Percentiles rank a stretch among this genome's conserved stretches.
Conservation (phyloP, 75 land plant genomes). For the Picea sitchensis region DNA sequence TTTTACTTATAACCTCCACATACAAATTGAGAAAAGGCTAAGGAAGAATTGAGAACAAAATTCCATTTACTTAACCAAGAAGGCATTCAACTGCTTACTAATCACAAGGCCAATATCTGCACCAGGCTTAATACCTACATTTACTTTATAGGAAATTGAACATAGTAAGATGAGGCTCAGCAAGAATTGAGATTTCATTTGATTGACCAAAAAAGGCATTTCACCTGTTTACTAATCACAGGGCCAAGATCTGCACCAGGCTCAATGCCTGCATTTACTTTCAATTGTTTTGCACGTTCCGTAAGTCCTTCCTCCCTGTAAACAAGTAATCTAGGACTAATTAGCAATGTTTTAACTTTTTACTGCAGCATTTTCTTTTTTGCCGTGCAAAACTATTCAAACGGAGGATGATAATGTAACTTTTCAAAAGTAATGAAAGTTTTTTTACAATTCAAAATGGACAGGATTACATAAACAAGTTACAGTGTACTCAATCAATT, state of each 20-base stretch:
- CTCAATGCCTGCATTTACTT: slow-evolving; percentile 82
- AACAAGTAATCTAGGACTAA: neutral
- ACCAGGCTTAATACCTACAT: slow-evolving; percentile 23
- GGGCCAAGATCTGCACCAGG: slow-evolving; percentile 89
- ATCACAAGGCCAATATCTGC: slow-evolving; percentile 43
- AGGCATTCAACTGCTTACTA: slow-evolving; percentile 22
- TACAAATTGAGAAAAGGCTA: too few relatives aligned
- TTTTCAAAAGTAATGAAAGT: neutral
- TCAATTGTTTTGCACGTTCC: slow-evolving; percentile 62
- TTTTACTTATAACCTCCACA: neutral
- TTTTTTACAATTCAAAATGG: neutral
- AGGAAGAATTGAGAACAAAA: too few relatives aligned
- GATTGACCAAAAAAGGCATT: slow-evolving; percentile 1
- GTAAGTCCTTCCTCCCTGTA: slow-evolving; percentile 63
- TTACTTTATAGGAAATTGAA: slow-evolving; percentile 12
- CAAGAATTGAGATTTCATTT: neutral
- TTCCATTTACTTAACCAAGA: neutral
- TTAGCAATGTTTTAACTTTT: neutral
- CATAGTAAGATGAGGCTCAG: neutral
- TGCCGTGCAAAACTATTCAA: neutral
- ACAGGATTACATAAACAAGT: too few relatives aligned
- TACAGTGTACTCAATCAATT: too few relatives aligned
- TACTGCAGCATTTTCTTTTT: neutral
- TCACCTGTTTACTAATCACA: slow-evolving; percentile 90
- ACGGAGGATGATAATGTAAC: neutral